These are phyloP conservation scores for Beauveria australis DNA, from an alignment of 2,329 filamentous ascomycete genomes.

Conservation along the genomic window DNA sequence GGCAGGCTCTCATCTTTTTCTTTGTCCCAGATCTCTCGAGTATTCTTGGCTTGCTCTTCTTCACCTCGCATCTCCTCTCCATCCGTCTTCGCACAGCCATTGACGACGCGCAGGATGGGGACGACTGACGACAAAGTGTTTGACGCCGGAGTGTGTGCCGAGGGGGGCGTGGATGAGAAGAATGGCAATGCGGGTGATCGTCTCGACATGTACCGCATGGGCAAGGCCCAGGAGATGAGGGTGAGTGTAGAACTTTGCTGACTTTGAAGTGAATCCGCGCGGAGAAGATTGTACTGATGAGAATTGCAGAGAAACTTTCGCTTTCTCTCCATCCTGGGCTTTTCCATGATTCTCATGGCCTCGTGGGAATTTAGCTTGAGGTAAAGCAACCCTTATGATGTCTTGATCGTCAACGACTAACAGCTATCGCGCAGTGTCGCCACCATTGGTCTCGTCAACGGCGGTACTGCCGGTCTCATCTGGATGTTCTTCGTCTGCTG, in stretches of 20 bases:
- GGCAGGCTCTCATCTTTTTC: neutral
- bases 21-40: neutral
- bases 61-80: neutral
- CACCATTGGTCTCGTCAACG: constrained; percentile 26
- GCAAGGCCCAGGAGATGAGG: constrained; percentile 40
- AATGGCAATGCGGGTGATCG: constrained; percentile 26
- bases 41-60: neutral
- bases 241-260: constrained; percentile 16
- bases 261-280: neutral
- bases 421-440: constrained; percentile 7
- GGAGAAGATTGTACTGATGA: neutral
- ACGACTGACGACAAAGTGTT: neutral
- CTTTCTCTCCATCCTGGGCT: constrained; percentile 38
- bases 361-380: constrained; percentile 37
- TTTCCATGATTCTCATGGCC: constrained; percentile 36
- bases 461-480: constrained; percentile 37
- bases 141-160: constrained; percentile 1
- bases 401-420: neutral
- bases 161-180: constrained; percentile 19
- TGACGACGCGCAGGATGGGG: neutral
- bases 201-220: constrained; percentile 39
- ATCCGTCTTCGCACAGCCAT: neutral
- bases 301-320: constrained; percentile 32
- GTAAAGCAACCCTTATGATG: constrained; percentile 13
- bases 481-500: constrained; percentile 34